Evolutionary conservation across 129 eudicot species (phyloP), one percentile per base, ranked within the genome.

Genomic region (Centrapalus pauciflorus): DNA sequence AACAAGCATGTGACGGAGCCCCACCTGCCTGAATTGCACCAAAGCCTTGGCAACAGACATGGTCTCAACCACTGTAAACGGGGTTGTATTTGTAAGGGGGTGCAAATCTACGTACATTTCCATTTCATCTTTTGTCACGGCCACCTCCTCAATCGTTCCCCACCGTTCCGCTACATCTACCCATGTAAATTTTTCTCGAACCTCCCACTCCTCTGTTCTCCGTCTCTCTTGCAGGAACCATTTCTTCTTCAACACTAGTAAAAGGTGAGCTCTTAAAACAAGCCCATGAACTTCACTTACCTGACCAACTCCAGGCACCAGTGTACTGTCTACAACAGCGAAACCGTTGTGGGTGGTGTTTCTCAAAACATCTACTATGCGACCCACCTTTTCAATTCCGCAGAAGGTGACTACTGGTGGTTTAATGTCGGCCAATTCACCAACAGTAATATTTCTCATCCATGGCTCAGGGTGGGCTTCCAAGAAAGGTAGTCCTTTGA

Each of bases 1-100:
- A 55, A 94, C 68, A 66, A 94, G 87, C 95, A 94, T 80, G 67
- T 94, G 99, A 11, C 99, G 86, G n/a, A 94, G 95, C 28, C 90
- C 99, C 19, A 89, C 95, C 59, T 89, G 93, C 78, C 99, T 81
- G 68, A 94, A 94, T 35, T 86, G 95, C 74, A 94, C 93, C 86
- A 94, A 43, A 6, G 99, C 99, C 83, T 94, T 93, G 7, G 99
- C 99, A 24, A 84, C 95, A 0, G 99, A 94, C 84, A 82, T 84
- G 77, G 80, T 83, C 43, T 94, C 99, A 24, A 94, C 84, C 27
- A 94, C 96, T 1, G 99, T 94, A 68, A 82, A 86, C 33, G 97
- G 95, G 0, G 99, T 89, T 66, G 95, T 85, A 55, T 94, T 94
- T 27, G 96, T 94, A 28, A 94, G 80, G 2, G 99, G 97, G 59